Evolutionary conservation across 2,329 filamentous ascomycete genomes (phyloP).

Genomic region (Dothistroma pini): DNA sequence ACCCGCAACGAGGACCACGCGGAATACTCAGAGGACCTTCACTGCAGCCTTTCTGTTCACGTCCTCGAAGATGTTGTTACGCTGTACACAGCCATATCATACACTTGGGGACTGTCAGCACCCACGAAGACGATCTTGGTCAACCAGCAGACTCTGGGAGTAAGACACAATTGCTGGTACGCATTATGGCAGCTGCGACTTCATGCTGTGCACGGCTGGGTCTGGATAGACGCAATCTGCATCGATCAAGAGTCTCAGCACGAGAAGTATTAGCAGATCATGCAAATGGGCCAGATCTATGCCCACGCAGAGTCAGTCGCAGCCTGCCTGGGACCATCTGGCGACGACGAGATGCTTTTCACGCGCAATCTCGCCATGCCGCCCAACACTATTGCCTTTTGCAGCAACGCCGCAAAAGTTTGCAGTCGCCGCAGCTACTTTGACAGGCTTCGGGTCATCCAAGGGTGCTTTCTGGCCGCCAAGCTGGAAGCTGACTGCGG

Average conservation of each 20-base stretch:
- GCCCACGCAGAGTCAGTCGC: not conserved
- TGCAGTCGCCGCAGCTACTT: not conserved
- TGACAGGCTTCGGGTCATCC: not conserved
- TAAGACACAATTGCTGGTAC: not conserved
- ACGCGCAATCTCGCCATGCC: not conserved
- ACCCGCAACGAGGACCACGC: not conserved
- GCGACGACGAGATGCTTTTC: not conserved
- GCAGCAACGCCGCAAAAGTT: not conserved
- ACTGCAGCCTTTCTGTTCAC: not conserved
- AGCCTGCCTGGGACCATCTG: not conserved
- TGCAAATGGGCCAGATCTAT: slow-evolving; percentile 12
- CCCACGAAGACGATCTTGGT: not conserved
- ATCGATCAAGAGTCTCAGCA: slow-evolving; percentile 10
- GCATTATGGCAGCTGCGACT: not conserved
- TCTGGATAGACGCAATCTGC: slow-evolving; percentile 9
- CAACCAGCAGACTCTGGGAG: too few relatives aligned
- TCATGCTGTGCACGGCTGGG: not conserved
- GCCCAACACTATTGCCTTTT: too few relatives aligned
- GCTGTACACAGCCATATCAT: not conserved
- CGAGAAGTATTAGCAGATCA: slow-evolving; percentile 11
- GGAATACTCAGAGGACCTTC: not conserved
- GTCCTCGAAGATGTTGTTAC: not conserved
- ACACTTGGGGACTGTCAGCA: not conserved
- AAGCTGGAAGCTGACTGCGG: not conserved
- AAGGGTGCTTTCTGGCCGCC: not conserved